Percentiles rank a stretch among this genome's conserved stretches.
phyloP scores from a whole-genome alignment of 1,284 basidiomycete genomes.

The Cryptococcus hybrid region DNA sequence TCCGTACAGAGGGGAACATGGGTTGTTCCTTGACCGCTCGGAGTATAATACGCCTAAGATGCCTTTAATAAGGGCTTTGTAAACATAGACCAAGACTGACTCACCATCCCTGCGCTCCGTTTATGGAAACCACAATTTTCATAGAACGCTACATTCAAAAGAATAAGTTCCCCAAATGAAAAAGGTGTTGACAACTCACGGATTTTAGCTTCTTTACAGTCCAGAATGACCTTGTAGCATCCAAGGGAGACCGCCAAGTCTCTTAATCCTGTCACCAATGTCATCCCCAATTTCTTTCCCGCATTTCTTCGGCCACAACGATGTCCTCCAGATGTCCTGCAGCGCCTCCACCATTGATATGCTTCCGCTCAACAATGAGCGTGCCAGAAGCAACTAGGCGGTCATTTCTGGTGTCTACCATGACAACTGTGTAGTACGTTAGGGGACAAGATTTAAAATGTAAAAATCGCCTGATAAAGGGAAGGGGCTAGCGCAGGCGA shows the following conservation, averaged over 20 bases:
- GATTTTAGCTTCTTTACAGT: conserved; percentile 86
- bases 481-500: conserved; percentile 72
- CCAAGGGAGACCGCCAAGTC: conserved; percentile 70
- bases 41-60: not conserved
- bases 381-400: conserved; percentile 80
- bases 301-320: conserved; percentile 76
- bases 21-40: not conserved
- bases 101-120: conserved; percentile 12
- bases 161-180: conserved; percentile 34
- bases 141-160: conserved; percentile 73
- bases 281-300: conserved; percentile 76
- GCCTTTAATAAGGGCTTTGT: not conserved
- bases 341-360: conserved; percentile 71
- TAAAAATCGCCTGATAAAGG: conserved; percentile 68
- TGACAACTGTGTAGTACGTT: conserved; percentile 83
- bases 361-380: conserved; percentile 88
- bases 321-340: conserved; percentile 97
- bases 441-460: conserved; percentile 48
- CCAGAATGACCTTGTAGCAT: conserved; percentile 94
- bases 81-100: not conserved
- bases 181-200: conserved; percentile 59
- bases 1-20: conserved; percentile 3
- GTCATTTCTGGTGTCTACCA: conserved; percentile 72
- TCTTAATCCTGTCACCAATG: conserved; percentile 79
- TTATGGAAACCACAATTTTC: conserved; percentile 75